Percentiles rank a stretch among this genome's conserved stretches.
Evolutionary conservation across 306 rosid species (phyloP).

Genomic region (Ormosia semicastrata): DNA sequence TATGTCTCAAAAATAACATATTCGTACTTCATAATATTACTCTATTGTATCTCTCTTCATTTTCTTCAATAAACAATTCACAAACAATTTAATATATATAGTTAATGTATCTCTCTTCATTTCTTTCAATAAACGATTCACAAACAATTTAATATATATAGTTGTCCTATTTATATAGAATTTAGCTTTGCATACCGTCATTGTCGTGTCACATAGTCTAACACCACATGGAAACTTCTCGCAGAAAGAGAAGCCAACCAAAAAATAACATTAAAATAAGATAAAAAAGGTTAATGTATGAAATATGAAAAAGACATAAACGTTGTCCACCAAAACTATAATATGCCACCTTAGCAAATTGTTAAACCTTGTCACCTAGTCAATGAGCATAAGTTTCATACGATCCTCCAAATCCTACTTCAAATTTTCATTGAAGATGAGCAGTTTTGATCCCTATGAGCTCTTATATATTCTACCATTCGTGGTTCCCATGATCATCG

Average conservation of each 20-base stretch:
- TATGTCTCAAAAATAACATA: no score
- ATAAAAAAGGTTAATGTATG: not conserved
- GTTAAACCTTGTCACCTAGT: not conserved
- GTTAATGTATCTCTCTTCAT: not conserved
- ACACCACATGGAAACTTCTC: not conserved
- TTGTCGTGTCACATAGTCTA: not conserved
- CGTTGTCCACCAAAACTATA: conserved; percentile 1
- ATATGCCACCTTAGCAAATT: not conserved
- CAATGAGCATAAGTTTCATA: not conserved
- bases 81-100: no score
- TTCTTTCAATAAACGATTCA: not conserved
- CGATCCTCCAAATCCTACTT: not conserved
- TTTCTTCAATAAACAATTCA: no score
- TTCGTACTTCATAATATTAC: no score
- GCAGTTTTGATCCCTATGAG: not conserved
- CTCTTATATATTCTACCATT: conserved; percentile 7
- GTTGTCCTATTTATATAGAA: not conserved
- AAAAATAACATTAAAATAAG: not conserved
- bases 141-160: not conserved
- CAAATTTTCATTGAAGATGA: not conserved
- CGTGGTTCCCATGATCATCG: not conserved
- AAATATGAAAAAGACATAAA: conserved; percentile 11
- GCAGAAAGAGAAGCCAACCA: conserved; percentile 6
- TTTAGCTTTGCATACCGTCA: not conserved
- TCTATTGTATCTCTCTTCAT: no score